Percentiles rank a stretch among this genome's conserved stretches.
phyloP scores from a whole-genome alignment of 768 basidiomycete genomes.

The Suillus luteus region DNA sequence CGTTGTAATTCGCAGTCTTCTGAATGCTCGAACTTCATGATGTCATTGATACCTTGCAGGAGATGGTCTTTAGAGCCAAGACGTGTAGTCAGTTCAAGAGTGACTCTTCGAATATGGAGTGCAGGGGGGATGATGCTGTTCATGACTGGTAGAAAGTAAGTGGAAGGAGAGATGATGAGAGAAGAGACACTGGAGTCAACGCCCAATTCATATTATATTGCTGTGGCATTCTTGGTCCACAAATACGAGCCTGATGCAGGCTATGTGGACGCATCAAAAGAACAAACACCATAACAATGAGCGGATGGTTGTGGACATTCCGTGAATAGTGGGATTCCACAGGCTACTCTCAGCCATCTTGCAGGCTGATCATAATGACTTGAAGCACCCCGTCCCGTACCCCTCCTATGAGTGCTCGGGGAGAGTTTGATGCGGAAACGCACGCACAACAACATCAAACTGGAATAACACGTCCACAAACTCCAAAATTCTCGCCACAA shows the following conservation, averaged over 20 bases:
- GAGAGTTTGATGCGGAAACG: not conserved
- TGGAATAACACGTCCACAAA: too few species aligned
- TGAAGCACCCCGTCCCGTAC: not conserved
- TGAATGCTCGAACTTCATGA: conserved; percentile 22
- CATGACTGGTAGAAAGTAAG: conserved; percentile 2
- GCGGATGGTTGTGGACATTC: conserved; percentile 3
- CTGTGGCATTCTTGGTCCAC: conserved; percentile 23
- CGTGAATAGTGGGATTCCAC: not conserved
- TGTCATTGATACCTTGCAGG: conserved; percentile 30
- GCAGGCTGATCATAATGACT: not conserved
- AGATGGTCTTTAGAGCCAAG: conserved; percentile 32
- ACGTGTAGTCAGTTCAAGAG: conserved; percentile 30
- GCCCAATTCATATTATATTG: conserved; percentile 21
- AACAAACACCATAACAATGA: conserved; percentile 8
- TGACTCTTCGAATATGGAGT: conserved; percentile 28
- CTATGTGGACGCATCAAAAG: not conserved
- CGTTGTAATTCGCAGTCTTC: conserved; percentile 23
- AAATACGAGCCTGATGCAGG: not conserved
- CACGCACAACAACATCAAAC: too few species aligned
- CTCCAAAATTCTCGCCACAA: too few species aligned
- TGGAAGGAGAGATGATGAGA: conserved; percentile 11
- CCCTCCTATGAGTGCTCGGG: conserved; percentile 2
- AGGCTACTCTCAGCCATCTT: not conserved
- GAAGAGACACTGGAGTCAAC: conserved; percentile 12
- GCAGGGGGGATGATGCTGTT: conserved; percentile 17